A percentile compares a stretch with the other conserved stretches of the same genome.
These are phyloP conservation scores for Aspergillus indologenus DNA, from an alignment of 495 filamentous ascomycete genomes.

Conservation along the genomic window DNA sequence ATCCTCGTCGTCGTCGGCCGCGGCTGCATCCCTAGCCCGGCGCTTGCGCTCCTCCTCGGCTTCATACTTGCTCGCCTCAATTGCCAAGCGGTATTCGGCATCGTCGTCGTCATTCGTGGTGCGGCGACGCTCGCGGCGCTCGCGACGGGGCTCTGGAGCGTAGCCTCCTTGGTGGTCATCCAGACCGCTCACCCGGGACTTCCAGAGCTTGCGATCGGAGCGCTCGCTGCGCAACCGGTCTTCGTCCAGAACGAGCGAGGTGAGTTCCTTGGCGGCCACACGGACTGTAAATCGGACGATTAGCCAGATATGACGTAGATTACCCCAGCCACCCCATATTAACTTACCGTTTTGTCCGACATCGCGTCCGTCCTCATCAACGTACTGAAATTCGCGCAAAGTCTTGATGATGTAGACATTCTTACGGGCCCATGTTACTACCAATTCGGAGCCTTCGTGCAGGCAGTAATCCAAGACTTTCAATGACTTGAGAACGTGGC, in stretches of 20 bases:
- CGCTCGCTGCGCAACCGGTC: constrained; percentile 89
- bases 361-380: constrained; percentile 91
- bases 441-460: constrained; percentile 93
- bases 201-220: constrained; percentile 91
- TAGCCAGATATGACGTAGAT: not conserved
- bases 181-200: constrained; percentile 88
- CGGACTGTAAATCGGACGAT: constrained; percentile 62
- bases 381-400: constrained; percentile 89
- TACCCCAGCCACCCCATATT: not conserved
- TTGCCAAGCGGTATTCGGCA: constrained; percentile 84
- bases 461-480: constrained; percentile 98
- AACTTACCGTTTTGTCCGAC: constrained; percentile 88
- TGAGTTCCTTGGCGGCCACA: constrained; percentile 93
- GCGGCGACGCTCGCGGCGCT: constrained; percentile 45
- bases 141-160: constrained; percentile 36
- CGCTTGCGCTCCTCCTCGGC: constrained; percentile 87
- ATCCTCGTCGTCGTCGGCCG: constrained; percentile 68
- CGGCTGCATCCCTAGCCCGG: constrained; percentile 53
- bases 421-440: constrained; percentile 97
- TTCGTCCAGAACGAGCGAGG: constrained; percentile 90
- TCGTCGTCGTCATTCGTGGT: constrained; percentile 75
- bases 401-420: constrained; percentile 99
- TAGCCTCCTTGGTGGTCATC: constrained; percentile 59
- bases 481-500: constrained; percentile 94
- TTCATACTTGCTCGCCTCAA: constrained; percentile 94